Conservation (phyloP, 78 protist species). For the Speleostelium caveatum region DNA sequence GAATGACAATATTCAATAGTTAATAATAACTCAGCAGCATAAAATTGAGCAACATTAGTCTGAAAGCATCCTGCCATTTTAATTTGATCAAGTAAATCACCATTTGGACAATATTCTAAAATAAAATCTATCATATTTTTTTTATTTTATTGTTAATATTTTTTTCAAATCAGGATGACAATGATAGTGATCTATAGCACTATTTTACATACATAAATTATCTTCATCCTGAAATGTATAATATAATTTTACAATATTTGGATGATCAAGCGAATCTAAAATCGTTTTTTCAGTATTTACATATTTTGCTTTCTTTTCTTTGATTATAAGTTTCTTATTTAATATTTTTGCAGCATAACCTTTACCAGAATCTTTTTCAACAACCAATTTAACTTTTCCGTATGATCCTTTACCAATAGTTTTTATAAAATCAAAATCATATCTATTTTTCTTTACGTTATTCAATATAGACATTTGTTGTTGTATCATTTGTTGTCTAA, state of each 20-base stretch:
- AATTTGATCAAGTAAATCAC: slow-evolving; percentile 78
- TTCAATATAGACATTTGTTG: background rate
- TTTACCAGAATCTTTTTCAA: slow-evolving; percentile 68
- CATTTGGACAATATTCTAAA: slow-evolving; percentile 84
- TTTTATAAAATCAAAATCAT: slow-evolving; percentile 56
- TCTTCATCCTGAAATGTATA: slow-evolving; percentile 86
- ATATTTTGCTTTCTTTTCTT: slow-evolving; percentile 79
- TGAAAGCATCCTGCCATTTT: slow-evolving; percentile 54
- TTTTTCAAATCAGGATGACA: too few species aligned
- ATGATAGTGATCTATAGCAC: too few species aligned
- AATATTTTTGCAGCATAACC: slow-evolving; percentile 86
- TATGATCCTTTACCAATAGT: slow-evolving; percentile 72
- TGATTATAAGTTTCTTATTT: slow-evolving; percentile 70
- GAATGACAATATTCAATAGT: slow-evolving; percentile 83
- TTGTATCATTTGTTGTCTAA: slow-evolving; percentile 15
- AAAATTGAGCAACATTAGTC: slow-evolving; percentile 55
- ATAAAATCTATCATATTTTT: slow-evolving; percentile 73
- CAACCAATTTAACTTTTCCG: slow-evolving; percentile 76
- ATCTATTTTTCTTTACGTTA: slow-evolving; percentile 13
- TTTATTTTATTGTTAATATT: too few species aligned
- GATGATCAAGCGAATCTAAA: slow-evolving; percentile 85
- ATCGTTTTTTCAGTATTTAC: slow-evolving; percentile 87
- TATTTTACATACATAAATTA: slow-evolving; percentile 50
- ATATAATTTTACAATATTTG: slow-evolving; percentile 85
- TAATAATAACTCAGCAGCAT: slow-evolving; percentile 84